Evolutionary conservation across 2,329 filamentous ascomycete species (phyloP).

Genomic region (Verticillium zaregamsianum): DNA sequence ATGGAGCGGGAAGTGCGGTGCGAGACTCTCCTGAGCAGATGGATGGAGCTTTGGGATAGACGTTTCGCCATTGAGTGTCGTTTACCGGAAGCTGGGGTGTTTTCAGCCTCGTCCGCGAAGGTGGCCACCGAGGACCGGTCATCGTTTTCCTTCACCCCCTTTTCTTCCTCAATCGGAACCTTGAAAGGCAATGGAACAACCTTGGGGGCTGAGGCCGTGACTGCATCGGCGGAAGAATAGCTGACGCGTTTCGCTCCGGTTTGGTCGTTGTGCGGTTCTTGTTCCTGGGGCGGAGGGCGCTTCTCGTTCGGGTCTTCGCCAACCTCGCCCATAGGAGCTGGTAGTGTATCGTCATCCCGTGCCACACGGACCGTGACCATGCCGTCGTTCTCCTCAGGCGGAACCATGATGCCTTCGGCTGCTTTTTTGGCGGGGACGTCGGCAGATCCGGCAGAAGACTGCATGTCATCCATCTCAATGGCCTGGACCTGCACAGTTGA

Average conservation of each 20-base stretch:
- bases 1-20: slow-evolving; percentile 16
- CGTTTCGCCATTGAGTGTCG: slow-evolving; percentile 40
- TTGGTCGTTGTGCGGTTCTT: background rate
- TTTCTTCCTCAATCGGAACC: slow-evolving; percentile 44
- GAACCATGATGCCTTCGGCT: slow-evolving; percentile 25
- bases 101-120: slow-evolving; percentile 58
- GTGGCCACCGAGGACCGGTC: slow-evolving; percentile 67
- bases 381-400: slow-evolving; percentile 34
- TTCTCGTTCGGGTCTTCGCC: slow-evolving; percentile 26
- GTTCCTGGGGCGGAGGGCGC: slow-evolving; percentile 1
- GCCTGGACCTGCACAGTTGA: slow-evolving; percentile 25
- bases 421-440: slow-evolving; percentile 16
- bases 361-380: slow-evolving; percentile 51
- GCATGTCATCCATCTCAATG: slow-evolving; percentile 54
- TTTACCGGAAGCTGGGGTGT: slow-evolving; percentile 20
- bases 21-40: slow-evolving; percentile 33
- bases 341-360: slow-evolving; percentile 35
- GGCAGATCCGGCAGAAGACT: slow-evolving; percentile 22
- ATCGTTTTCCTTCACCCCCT: slow-evolving; percentile 34
- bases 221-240: background rate
- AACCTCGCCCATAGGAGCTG: slow-evolving; percentile 8
- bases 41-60: slow-evolving; percentile 42
- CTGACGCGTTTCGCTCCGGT: background rate
- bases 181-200: slow-evolving; percentile 64
- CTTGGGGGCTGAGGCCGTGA: slow-evolving; percentile 39